A percentile compares a stretch with the other conserved stretches of the same genome.
Conservation (phyloP, 2,329 filamentous ascomycete genomes). For the Ophiognomonia clavigignenti-juglandacearum region DNA sequence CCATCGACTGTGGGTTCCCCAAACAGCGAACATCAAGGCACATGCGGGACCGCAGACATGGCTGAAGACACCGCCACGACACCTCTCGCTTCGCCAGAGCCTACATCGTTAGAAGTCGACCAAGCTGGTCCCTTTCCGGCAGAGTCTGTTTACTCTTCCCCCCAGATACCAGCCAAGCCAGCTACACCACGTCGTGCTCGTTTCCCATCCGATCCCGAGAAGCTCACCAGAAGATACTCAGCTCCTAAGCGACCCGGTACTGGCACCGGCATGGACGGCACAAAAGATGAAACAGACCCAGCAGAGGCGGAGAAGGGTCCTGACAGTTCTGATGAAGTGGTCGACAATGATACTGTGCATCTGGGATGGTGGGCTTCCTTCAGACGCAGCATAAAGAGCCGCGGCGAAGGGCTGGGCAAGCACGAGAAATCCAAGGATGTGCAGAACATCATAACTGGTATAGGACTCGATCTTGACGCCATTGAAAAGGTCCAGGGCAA, state of each 20-base stretch:
- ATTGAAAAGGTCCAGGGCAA: constrained; percentile 10
- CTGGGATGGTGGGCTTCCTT: constrained; percentile 11
- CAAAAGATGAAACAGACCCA: neutral
- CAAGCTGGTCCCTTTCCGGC: neutral
- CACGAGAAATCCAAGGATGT: constrained; percentile 12
- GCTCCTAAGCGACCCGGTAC: neutral
- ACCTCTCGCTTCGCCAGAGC: neutral
- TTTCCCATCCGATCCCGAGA: constrained; percentile 1
- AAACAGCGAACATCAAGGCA: too few species aligned
- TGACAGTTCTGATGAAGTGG: neutral
- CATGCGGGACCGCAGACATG: too few species aligned
- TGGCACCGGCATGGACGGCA: neutral
- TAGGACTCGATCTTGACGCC: constrained; percentile 13
- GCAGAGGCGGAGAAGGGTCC: neutral
- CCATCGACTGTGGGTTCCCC: too few species aligned
- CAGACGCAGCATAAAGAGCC: constrained; percentile 3
- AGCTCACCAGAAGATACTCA: constrained; percentile 4
- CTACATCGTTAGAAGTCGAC: neutral
- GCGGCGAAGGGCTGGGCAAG: constrained; percentile 9
- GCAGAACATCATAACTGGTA: constrained; percentile 13
- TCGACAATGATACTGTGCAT: neutral
- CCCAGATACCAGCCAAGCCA: neutral
- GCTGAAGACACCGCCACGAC: too few species aligned
- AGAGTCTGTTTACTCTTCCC: neutral
- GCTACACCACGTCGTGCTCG: neutral